Base-by-base conservation (phyloP, 805 yeast species). In the Teunomyces atbi region DNA sequence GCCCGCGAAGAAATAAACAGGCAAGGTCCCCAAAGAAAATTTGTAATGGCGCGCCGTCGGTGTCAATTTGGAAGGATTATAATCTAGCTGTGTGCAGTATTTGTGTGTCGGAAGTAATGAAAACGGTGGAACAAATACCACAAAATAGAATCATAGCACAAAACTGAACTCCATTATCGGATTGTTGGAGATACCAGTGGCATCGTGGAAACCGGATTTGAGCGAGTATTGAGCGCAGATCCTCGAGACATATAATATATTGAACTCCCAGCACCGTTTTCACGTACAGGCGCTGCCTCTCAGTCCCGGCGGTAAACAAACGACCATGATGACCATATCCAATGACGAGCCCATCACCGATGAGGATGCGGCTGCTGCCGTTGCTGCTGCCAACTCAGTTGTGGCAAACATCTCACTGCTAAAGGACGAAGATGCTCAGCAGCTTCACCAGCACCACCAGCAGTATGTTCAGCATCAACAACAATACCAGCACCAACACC, bases 401-500 rank as follows among this genome's bases (percentile, higher is more conserved):
- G 49, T 46, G 11, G 46, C 37, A 3, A 28, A 28, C 15, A 46
- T 46, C 16, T 45, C 49, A 16, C 46, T 32, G 26, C 34, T 47
- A 16, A 47, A 44, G 27, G 47, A 47, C 19, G 50, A 47, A 21
- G 50, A 47, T n/a, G 49, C 45, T 15, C 49, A 46, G 23, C 49
- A 42, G 37, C 42, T 42, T 13, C 39, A 35, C 26, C 39, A 15
- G 39, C 30, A 20, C 29, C 47, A 48, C 28, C 48, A 47, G 42
- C 47, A 43, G 42, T 29, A 43, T 40, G 37, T 41, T 29, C 45
- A 47, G 45, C 44, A 42, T 41, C 48, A 48, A 35, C 48, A 48
- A 37, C 48, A 50, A 42, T 38, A 36, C 37, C 55, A 50, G 44
- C 54, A 47, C 43, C 47, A 40, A n/a, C 47, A 45, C 45, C 45